Conservation (phyloP, 345 rosid species). For the Syzygium grande region DNA sequence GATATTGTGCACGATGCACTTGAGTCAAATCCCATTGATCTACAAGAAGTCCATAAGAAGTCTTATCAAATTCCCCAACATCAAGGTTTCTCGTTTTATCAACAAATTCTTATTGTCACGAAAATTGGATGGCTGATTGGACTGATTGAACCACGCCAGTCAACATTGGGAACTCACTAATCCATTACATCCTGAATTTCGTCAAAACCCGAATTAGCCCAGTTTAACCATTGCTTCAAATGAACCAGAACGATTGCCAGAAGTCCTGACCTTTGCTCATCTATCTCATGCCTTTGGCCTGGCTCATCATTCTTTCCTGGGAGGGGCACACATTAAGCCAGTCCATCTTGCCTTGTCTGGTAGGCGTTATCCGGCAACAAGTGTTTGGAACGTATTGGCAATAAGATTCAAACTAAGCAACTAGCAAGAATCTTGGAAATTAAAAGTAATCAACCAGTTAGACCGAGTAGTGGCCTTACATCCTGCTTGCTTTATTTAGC, state of each 20-base stretch:
- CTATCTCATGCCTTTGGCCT: background rate
- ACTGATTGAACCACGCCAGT: background rate
- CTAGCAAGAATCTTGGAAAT: background rate
- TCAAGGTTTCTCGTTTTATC: background rate
- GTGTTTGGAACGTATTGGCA: background rate
- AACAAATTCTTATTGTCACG: background rate
- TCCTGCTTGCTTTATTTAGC: background rate
- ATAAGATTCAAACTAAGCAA: background rate
- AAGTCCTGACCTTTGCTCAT: background rate
- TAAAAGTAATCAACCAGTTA: background rate
- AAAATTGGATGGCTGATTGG: background rate
- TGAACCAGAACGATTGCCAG: background rate
- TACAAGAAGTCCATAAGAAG: background rate
- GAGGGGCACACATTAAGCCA: background rate
- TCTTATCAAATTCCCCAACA: background rate
- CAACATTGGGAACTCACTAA: background rate
- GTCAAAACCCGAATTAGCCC: too few relatives aligned
- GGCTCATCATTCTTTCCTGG: background rate
- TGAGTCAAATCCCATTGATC: background rate
- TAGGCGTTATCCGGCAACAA: background rate
- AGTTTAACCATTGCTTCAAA: background rate
- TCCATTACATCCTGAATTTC: background rate
- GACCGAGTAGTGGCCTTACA: background rate
- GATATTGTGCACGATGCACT: background rate
- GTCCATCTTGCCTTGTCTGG: background rate